phyloP scores from a whole-genome alignment of 139 green algal species.

The Yamagishiella unicocca region DNA sequence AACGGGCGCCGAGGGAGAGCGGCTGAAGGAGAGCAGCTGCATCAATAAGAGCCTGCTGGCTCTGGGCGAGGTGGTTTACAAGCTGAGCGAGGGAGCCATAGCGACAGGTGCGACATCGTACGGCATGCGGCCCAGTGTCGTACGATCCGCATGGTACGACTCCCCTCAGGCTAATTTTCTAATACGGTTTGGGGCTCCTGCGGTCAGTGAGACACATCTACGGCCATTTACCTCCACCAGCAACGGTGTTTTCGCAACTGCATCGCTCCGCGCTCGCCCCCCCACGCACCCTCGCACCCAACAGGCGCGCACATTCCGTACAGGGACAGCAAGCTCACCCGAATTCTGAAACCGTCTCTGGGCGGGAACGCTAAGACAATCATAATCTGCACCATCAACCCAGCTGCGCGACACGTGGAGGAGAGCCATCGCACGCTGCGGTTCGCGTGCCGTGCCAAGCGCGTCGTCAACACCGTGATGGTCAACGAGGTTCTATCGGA shows the following conservation, averaged over 20 bases:
- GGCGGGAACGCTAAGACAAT: constrained; percentile 96
- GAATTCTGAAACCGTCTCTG: constrained; percentile 94
- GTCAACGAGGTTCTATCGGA: constrained; percentile 91
- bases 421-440: constrained; percentile 94
- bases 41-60: constrained; percentile 96
- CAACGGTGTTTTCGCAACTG: no score
- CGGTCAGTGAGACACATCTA: no score
- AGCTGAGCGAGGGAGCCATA: constrained; percentile 87
- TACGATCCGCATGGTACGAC: no score
- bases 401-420: constrained; percentile 84
- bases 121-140: no score
- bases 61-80: constrained; percentile 96
- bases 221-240: no score
- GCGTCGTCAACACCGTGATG: constrained; percentile 92
- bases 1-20: constrained; percentile 92
- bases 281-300: neutral
- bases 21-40: constrained; percentile 93
- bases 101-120: constrained; percentile 51
- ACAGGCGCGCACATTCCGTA: constrained; percentile 90
- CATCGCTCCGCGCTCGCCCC: no score
- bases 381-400: constrained; percentile 96
- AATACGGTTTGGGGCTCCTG: no score
- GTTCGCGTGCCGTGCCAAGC: constrained; percentile 84
- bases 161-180: no score
- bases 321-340: constrained; percentile 91